Conservation (phyloP, 148 eudicot genomes). For the Chenopodium suecicum region DNA sequence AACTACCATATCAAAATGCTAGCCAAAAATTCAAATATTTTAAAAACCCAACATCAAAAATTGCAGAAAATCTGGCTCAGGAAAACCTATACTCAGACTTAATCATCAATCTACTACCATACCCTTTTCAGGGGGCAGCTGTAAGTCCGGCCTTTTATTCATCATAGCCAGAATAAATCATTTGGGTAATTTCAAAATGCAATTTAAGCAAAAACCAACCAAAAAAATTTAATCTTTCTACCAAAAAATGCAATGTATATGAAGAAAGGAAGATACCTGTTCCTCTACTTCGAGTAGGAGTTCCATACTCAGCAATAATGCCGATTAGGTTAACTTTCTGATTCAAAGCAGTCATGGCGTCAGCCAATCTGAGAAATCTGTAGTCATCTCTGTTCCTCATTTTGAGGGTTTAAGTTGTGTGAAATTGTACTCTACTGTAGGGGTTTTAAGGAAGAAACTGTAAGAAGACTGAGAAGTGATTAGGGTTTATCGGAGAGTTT, state of each 20-base stretch:
- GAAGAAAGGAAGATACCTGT: constrained; percentile 44
- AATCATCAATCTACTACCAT: constrained; percentile 24
- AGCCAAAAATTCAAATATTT: neutral
- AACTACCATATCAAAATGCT: neutral
- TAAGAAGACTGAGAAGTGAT: neutral
- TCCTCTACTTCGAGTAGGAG: constrained; percentile 64
- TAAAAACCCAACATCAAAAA: neutral
- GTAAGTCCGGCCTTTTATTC: constrained; percentile 30
- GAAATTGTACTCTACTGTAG: neutral
- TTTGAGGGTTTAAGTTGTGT: neutral
- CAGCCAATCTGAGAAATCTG: constrained; percentile 45
- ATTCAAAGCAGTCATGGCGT: constrained; percentile 50
- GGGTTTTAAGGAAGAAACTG: neutral
- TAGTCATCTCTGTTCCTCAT: constrained; percentile 45
- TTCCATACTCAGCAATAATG: constrained; percentile 49
- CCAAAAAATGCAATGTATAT: neutral
- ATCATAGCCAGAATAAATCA: constrained; percentile 6
- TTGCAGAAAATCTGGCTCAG: constrained; percentile 1
- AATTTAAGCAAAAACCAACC: neutral
- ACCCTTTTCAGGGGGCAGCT: constrained; percentile 22
- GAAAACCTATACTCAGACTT: constrained; percentile 18
- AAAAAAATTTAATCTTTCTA: neutral
- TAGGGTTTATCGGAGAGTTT: neutral
- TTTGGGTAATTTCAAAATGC: neutral
- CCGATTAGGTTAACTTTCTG: constrained; percentile 72